Percentiles rank a stretch among this genome's conserved stretches.
These are phyloP conservation scores for Podaxis pistillaris DNA, from an alignment of 768 basidiomycete species.

Conservation along the genomic window DNA sequence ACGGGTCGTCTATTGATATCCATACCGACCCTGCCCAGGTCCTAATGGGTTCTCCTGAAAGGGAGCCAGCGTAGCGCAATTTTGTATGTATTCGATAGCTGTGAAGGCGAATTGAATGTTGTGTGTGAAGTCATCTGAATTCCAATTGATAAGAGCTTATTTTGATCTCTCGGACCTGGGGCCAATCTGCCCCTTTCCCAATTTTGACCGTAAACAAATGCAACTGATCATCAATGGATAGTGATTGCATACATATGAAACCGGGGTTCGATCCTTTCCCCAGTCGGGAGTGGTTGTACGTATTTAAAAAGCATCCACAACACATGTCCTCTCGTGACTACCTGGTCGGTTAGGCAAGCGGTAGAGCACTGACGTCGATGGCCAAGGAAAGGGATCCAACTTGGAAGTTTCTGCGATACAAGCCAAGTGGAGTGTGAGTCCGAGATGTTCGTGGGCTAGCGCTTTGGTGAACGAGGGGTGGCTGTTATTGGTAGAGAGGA, in stretches of 20 bases:
- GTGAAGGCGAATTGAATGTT: background rate
- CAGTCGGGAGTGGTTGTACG: background rate
- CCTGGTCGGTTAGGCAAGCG: background rate
- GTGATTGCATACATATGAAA: background rate
- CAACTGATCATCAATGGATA: background rate
- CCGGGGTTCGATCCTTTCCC: background rate
- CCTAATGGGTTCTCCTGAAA: too few relatives aligned
- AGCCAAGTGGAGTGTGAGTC: background rate
- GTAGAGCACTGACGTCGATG: background rate
- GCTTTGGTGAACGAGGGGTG: background rate
- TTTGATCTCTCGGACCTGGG: background rate
- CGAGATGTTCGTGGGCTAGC: background rate
- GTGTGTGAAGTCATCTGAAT: background rate
- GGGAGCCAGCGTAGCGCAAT: background rate
- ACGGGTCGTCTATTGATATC: too few relatives aligned
- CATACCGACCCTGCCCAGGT: too few relatives aligned
- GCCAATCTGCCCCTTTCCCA: background rate
- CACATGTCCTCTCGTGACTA: background rate
- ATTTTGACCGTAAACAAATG: background rate
- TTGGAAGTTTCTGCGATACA: background rate
- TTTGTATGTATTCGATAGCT: background rate
- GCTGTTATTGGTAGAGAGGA: background rate
- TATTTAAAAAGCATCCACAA: background rate
- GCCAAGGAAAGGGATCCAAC: background rate
- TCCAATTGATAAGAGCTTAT: background rate